A percentile compares a stretch with the other conserved stretches of the same genome.
Conservation (phyloP, 306 rosid species). For the Nissolia schottii region DNA sequence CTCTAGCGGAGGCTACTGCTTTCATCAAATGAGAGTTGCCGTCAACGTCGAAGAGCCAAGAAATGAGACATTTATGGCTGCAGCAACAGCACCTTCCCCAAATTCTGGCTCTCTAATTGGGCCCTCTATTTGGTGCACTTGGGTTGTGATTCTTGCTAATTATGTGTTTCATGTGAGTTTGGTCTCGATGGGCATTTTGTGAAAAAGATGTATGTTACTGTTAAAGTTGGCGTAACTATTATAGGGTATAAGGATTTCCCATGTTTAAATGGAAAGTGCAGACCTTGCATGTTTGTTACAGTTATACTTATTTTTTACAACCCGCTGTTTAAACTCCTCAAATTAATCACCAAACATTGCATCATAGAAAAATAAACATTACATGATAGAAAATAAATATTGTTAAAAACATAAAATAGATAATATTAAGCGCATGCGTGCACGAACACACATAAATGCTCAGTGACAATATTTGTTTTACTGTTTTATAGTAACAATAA, state of each 20-base stretch:
- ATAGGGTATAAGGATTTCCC: neutral
- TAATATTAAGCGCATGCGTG: too few relatives aligned
- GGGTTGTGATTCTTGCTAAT: neutral
- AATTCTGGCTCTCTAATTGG: neutral
- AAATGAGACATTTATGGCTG: neutral
- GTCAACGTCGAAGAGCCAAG: constrained; percentile 12
- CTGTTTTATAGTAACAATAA: too few relatives aligned
- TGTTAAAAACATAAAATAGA: too few relatives aligned
- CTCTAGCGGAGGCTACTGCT: constrained; percentile 66
- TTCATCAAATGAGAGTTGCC: constrained; percentile 55
- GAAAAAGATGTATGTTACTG: neutral
- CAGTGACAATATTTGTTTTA: too few relatives aligned
- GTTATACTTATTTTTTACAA: too few relatives aligned
- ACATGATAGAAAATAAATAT: too few relatives aligned
- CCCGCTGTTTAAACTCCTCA: too few relatives aligned
- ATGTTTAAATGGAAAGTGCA: neutral
- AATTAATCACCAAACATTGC: too few relatives aligned
- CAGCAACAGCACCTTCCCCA: constrained; percentile 28
- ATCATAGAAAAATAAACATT: too few relatives aligned
- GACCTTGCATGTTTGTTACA: neutral
- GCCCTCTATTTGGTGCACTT: neutral
- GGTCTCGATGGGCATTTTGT: neutral
- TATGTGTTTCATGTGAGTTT: constrained; percentile 23
- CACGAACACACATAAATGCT: too few relatives aligned
- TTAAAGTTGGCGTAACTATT: too few relatives aligned